Conservation (phyloP, 192 early-diverging fungal genomes). For the Rhizophagus clarus region DNA sequence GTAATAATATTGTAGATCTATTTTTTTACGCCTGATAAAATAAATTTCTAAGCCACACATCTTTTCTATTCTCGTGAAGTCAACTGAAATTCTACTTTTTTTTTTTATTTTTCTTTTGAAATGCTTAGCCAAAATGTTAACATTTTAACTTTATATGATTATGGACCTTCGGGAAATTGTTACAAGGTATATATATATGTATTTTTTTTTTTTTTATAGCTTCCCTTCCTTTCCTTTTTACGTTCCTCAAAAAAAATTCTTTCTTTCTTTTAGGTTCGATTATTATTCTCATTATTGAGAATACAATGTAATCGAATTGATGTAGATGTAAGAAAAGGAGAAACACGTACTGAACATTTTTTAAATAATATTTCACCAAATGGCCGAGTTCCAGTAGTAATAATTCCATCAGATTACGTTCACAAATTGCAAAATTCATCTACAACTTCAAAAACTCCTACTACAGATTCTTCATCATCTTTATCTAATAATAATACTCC, state of each 20-base stretch:
- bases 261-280: constrained; percentile 7
- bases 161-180: constrained; percentile 16
- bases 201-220: neutral
- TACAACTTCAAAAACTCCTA: neutral
- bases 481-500: neutral
- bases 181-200: constrained; percentile 29
- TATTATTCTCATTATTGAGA: constrained; percentile 25
- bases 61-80: no score
- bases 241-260: neutral
- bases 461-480: neutral
- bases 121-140: neutral
- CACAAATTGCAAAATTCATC: neutral
- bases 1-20: no score
- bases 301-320: constrained; percentile 14
- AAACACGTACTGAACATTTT: constrained; percentile 6
- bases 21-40: no score
- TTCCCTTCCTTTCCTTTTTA: neutral
- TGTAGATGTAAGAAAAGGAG: constrained; percentile 10
- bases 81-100: no score
- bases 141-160: constrained; percentile 14
- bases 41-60: no score
- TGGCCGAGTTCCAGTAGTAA: constrained; percentile 9
- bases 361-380: constrained; percentile 2
- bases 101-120: no score
- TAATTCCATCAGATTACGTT: constrained; percentile 18